Evolutionary conservation across 1,284 basidiomycete species (phyloP).

Genomic region (Tilletia indica): DNA sequence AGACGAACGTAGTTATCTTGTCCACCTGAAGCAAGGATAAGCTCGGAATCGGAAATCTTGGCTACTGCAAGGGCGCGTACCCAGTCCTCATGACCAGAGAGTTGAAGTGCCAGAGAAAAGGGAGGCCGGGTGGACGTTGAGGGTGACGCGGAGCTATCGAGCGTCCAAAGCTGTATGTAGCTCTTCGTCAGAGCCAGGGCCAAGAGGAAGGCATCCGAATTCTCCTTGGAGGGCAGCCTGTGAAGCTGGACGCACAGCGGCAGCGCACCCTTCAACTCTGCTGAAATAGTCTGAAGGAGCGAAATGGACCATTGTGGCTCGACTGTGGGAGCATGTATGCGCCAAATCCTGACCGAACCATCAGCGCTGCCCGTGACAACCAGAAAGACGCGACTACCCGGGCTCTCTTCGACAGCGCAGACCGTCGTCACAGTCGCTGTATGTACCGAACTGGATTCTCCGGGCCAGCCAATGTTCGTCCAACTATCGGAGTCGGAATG

Average conservation of each 20-base stretch:
- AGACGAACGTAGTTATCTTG: slow-evolving; percentile 51
- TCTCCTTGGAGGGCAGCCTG: slow-evolving; percentile 25
- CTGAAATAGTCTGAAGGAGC: slow-evolving; percentile 12
- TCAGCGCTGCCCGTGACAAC: slow-evolving; percentile 12
- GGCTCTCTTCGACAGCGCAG: background rate
- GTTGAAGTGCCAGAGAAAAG: slow-evolving; percentile 33
- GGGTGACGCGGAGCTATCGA: slow-evolving; percentile 3
- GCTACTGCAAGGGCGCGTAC: slow-evolving; percentile 44
- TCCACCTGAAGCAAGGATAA: slow-evolving; percentile 46
- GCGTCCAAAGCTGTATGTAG: slow-evolving; percentile 39
- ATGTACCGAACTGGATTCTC: background rate
- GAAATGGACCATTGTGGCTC: background rate
- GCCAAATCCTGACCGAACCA: slow-evolving; percentile 14
- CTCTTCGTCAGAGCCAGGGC: slow-evolving; percentile 44
- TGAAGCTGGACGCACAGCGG: slow-evolving; percentile 47
- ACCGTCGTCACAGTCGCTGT: slow-evolving; percentile 12
- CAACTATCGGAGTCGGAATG: background rate
- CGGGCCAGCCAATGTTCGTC: background rate
- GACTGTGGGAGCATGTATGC: slow-evolving; percentile 19
- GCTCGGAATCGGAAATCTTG: slow-evolving; percentile 29
- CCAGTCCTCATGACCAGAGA: slow-evolving; percentile 54
- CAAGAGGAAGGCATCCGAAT: slow-evolving; percentile 29
- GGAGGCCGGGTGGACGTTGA: background rate
- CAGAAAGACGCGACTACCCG: background rate
- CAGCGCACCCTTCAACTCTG: slow-evolving; percentile 36